Evolutionary conservation across 1,139 yeast genomes (phyloP).

Genomic region (Geotrichum macrosporum): DNA sequence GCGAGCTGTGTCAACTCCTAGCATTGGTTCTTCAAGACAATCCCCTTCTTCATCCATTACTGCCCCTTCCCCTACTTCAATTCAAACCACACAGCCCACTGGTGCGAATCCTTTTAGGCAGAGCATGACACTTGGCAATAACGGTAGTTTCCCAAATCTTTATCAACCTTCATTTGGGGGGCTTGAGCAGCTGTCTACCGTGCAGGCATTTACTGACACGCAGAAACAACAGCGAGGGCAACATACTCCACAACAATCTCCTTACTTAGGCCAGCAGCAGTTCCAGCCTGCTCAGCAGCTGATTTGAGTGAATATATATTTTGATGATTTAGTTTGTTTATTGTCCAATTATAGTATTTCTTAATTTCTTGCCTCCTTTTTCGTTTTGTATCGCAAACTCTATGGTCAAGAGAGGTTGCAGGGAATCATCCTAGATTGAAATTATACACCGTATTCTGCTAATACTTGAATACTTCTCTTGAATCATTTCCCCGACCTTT

Average conservation of each 20-base stretch:
- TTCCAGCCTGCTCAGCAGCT: slow-evolving; percentile 5
- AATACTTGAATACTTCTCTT: no score
- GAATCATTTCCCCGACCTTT: no score
- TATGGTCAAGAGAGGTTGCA: no score
- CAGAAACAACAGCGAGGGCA: slow-evolving; percentile 2
- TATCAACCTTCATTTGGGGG: slow-evolving; percentile 15
- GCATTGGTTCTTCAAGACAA: slow-evolving; percentile 13
- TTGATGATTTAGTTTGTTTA: background rate
- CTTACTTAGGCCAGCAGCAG: no score
- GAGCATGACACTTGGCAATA: slow-evolving; percentile 1
- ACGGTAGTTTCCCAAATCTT: slow-evolving; percentile 3
- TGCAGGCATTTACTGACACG: background rate
- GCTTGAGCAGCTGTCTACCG: background rate
- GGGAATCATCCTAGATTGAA: no score
- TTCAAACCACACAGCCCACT: slow-evolving; percentile 14
- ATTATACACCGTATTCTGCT: no score
- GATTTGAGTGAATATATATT: slow-evolving; percentile 3
- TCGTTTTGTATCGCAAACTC: no score
- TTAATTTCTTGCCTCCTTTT: no score
- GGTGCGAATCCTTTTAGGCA: slow-evolving; percentile 22
- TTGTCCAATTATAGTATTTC: no score
- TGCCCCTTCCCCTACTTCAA: slow-evolving; percentile 5
- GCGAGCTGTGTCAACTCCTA: slow-evolving; percentile 9
- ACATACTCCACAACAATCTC: background rate
- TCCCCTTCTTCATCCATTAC: slow-evolving; percentile 11